phyloP scores from a whole-genome alignment of 73 alveolate genomes.

The Paramecium pentaurelia region DNA sequence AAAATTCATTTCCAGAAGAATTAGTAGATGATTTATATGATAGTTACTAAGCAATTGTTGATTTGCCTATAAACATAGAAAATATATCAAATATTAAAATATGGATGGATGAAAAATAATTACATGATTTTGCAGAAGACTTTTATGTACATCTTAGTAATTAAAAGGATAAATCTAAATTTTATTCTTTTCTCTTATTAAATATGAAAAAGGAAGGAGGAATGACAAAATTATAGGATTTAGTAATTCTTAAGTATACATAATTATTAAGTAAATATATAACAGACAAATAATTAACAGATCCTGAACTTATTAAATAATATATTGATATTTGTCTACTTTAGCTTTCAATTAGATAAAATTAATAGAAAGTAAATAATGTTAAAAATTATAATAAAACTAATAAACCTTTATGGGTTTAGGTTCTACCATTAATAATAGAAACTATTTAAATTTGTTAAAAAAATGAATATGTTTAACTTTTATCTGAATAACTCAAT shows the following conservation, averaged over 20 bases:
- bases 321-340: not conserved
- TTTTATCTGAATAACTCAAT: not conserved
- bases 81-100: not conserved
- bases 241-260: not conserved
- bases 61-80: not conserved
- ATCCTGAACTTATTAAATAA: not conserved
- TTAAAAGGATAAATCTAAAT: not conserved
- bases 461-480: not conserved
- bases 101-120: slow-evolving; percentile 52
- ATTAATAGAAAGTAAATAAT: not conserved
- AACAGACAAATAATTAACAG: not conserved
- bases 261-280: not conserved
- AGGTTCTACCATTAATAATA: not conserved
- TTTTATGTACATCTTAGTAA: not conserved
- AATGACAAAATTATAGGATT: not conserved
- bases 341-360: not conserved
- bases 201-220: slow-evolving; percentile 23
- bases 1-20: not conserved
- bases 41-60: not conserved
- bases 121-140: slow-evolving; percentile 35
- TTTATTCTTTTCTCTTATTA: not conserved
- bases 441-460: not conserved
- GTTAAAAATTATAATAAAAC: slow-evolving; percentile 12
- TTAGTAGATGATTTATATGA: not conserved
- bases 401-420: slow-evolving; percentile 1